phyloP scores from a whole-genome alignment of 257 asterid genomes.

The Nicotiana undulata region DNA sequence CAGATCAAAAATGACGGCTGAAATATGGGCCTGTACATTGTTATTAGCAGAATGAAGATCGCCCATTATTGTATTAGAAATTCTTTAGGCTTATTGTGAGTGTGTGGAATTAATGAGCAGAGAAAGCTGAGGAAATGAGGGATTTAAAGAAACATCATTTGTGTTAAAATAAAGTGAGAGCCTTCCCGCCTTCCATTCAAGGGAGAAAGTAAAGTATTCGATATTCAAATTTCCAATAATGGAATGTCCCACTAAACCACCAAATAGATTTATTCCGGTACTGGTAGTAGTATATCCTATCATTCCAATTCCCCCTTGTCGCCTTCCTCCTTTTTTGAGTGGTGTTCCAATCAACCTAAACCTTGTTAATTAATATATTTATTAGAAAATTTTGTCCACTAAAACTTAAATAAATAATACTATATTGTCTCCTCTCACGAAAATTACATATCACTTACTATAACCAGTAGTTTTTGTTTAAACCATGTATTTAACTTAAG shows the following conservation, averaged over 20 bases:
- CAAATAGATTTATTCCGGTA: not conserved
- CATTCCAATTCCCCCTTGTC: not conserved
- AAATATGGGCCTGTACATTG: conserved; percentile 7
- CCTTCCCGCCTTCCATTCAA: not conserved
- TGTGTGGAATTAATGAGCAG: not conserved
- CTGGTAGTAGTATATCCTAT: not conserved
- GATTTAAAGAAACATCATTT: not conserved
- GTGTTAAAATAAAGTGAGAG: not conserved
- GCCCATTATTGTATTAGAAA: not conserved
- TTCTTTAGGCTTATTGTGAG: not conserved
- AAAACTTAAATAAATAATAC: no score
- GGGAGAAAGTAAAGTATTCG: not conserved
- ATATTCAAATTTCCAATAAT: not conserved
- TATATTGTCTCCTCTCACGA: not conserved
- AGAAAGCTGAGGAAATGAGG: not conserved
- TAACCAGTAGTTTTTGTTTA: no score
- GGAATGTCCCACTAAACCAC: not conserved
- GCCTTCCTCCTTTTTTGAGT: not conserved
- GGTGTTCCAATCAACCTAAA: not conserved
- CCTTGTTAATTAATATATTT: not conserved
- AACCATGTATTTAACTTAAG: no score
- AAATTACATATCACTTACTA: no score
- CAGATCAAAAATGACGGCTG: conserved; percentile 82
- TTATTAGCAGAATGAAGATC: not conserved
- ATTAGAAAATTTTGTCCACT: not conserved